These are phyloP conservation scores for Triglochin maritima DNA, from an alignment of 106 monocot species.

Conservation along the genomic window DNA sequence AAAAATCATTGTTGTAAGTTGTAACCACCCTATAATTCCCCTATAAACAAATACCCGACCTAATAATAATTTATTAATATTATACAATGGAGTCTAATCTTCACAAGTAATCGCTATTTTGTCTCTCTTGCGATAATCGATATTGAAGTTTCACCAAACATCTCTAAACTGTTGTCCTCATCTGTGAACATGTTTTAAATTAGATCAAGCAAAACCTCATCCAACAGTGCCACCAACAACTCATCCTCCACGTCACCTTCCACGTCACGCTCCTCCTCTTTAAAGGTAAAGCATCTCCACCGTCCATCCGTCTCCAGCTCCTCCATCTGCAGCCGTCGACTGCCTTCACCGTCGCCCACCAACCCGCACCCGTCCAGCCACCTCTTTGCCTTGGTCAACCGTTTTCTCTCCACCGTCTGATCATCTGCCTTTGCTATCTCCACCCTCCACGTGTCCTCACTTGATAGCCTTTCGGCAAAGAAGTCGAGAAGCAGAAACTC, in stretches of 20 bases:
- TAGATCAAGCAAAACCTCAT: conserved; percentile 31
- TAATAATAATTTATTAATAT: too few species aligned
- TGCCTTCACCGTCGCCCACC: conserved; percentile 4
- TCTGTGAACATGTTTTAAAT: not conserved
- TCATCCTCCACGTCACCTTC: conserved; percentile 9
- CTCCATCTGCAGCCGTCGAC: conserved; percentile 4
- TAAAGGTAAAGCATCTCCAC: conserved; percentile 34
- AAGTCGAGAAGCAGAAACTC: conserved; percentile 46
- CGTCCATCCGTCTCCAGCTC: conserved; percentile 36
- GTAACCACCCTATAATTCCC: not conserved
- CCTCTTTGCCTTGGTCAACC: conserved; percentile 15
- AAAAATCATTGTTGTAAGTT: too few species aligned
- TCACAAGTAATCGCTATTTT: too few species aligned
- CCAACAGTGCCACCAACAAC: conserved; percentile 18
- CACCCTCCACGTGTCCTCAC: too few species aligned
- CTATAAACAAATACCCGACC: not conserved
- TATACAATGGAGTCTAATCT: too few species aligned
- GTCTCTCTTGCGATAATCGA: too few species aligned
- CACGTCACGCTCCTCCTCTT: conserved; percentile 17
- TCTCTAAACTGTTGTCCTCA: not conserved
- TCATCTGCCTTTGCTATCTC: not conserved
- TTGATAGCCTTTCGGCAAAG: conserved; percentile 31
- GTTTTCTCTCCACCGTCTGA: conserved; percentile 3
- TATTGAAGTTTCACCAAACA: not conserved
- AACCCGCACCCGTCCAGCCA: conserved; percentile 27